These are phyloP conservation scores for Emergomyces africanus DNA, from an alignment of 2,329 filamentous ascomycete genomes.

Conservation along the genomic window DNA sequence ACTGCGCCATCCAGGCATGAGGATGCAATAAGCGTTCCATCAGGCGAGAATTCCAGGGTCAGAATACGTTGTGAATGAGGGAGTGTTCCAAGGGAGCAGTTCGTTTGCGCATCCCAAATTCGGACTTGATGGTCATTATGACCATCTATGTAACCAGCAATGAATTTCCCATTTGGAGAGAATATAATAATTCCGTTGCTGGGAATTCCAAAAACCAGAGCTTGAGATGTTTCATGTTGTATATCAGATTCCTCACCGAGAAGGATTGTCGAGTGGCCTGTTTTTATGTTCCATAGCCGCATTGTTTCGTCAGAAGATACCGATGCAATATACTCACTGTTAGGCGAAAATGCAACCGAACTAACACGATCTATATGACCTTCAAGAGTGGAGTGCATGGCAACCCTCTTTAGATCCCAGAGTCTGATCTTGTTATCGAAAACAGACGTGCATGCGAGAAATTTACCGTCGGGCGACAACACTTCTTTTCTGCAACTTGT, in stretches of 20 bases:
- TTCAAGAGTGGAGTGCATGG: not conserved
- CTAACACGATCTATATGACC: not conserved
- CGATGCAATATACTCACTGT: not conserved
- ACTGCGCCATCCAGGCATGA: not conserved
- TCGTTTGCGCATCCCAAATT: constrained; percentile 3
- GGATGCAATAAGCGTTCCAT: not conserved
- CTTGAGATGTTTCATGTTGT: not conserved
- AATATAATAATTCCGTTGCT: too few relatives aligned
- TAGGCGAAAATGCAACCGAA: not conserved
- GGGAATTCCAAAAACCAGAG: too few relatives aligned
- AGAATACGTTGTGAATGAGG: not conserved
- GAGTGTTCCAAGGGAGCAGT: not conserved
- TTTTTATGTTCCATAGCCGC: not conserved
- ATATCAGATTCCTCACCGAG: not conserved
- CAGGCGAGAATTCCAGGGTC: not conserved
- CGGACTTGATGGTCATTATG: not conserved
- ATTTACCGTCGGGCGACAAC: not conserved
- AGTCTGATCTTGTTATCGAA: not conserved
- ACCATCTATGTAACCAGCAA: constrained; percentile 7
- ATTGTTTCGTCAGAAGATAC: not conserved
- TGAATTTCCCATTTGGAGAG: constrained; percentile 8
- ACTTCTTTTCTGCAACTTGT: not conserved
- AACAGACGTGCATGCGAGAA: not conserved
- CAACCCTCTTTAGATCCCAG: not conserved
- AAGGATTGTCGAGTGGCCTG: not conserved